A percentile compares a stretch with the other conserved stretches of the same genome.
Conservation (phyloP, 352 stramenopile species). For the Phytophthora hybrid region DNA sequence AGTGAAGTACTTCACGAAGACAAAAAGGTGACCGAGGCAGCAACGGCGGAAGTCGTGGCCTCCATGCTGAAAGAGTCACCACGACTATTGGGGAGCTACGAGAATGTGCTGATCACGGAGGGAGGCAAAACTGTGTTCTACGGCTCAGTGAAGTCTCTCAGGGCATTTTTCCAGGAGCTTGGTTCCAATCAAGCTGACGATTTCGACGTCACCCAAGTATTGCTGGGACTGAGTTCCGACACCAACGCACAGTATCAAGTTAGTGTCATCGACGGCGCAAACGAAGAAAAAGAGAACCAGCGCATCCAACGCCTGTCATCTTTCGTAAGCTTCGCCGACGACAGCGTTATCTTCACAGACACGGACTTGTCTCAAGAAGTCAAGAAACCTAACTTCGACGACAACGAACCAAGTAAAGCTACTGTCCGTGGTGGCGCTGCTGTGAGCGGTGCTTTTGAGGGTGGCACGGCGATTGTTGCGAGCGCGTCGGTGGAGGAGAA, state of each 20-base stretch:
- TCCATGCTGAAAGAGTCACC: constrained; percentile 32
- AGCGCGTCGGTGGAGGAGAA: constrained; percentile 7
- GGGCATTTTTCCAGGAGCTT: constrained; percentile 18
- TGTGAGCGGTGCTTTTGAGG: too few species aligned
- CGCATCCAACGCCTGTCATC: constrained; percentile 23
- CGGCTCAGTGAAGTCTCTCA: constrained; percentile 24
- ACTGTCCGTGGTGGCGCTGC: too few species aligned
- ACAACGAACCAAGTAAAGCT: not conserved
- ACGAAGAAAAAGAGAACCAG: constrained; percentile 23
- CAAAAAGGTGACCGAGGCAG: constrained; percentile 9
- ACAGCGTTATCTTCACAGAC: constrained; percentile 24
- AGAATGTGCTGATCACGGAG: constrained; percentile 30
- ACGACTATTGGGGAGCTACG: constrained; percentile 18
- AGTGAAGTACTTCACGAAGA: constrained; percentile 20
- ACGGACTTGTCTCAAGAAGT: not conserved
- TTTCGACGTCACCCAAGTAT: constrained; percentile 17
- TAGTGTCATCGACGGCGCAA: constrained; percentile 33
- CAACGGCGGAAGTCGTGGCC: constrained; percentile 15
- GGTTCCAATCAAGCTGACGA: constrained; percentile 10
- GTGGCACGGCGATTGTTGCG: not conserved
- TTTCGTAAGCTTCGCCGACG: constrained; percentile 32
- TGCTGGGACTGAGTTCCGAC: constrained; percentile 18
- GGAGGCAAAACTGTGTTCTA: constrained; percentile 30
- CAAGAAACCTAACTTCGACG: not conserved
- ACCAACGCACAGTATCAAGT: constrained; percentile 19